Evolutionary conservation across 768 basidiomycete species (phyloP), one percentile per base, ranked within the genome.

Genomic region (Rickenella mellea): DNA sequence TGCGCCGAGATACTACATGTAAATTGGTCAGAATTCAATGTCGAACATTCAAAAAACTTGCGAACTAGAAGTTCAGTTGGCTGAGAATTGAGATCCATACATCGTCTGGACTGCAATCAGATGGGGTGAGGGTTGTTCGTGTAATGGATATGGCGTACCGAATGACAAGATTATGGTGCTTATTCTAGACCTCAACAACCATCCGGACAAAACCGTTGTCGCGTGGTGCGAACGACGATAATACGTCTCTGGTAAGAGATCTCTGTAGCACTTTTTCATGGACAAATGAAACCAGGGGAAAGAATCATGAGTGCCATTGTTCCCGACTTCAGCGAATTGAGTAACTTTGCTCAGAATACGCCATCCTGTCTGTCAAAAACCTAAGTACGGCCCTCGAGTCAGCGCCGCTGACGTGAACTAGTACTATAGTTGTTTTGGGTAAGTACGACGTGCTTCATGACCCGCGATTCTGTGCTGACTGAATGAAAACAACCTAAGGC

Each of bases 401-500:
- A n/a, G n/a, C n/a, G n/a, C n/a, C n/a, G n/a, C n/a, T n/a, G n/a
- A n/a, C n/a, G n/a, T n/a, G n/a, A n/a, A n/a, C n/a, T n/a, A n/a
- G n/a, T n/a, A n/a, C n/a, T n/a, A n/a, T n/a, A n/a, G n/a, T n/a
- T n/a, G n/a, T n/a, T n/a, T n/a, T n/a, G n/a, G n/a, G n/a, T n/a
- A n/a, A n/a, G n/a, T n/a, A n/a, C n/a, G n/a, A n/a, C n/a, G n/a
- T n/a, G n/a, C n/a, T n/a, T n/a, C n/a, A n/a, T n/a, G n/a, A n/a
- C n/a, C n/a, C n/a, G n/a, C n/a, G n/a, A n/a, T n/a, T n/a, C n/a
- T n/a, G n/a, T n/a, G n/a, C n/a, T n/a, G n/a, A n/a, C n/a, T n/a
- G n/a, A n/a, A n/a, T n/a, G n/a, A n/a, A n/a, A n/a, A n/a, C n/a
- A 36, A 17, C 12, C 12, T 17, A 58, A 91, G 94, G 61, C 89